Percentiles rank a stretch among this genome's conserved stretches.
phyloP scores from a whole-genome alignment of 345 rosid genomes.

The Punica granatum region DNA sequence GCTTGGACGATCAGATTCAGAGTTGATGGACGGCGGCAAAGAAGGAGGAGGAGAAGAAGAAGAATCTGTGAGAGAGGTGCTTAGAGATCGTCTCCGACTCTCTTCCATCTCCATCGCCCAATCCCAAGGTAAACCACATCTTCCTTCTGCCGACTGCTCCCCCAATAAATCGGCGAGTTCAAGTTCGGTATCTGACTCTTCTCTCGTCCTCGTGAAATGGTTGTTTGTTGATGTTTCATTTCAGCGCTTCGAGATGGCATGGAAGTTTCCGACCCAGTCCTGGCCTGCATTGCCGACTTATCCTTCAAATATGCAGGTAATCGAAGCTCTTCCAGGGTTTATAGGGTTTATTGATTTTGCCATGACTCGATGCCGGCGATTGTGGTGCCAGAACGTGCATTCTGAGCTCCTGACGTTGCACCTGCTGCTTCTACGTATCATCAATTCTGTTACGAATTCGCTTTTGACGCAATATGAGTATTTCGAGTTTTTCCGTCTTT shows the following conservation, averaged over 20 bases:
- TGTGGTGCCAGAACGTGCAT: background rate
- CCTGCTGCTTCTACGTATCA: background rate
- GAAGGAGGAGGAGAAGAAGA: conserved; percentile 36
- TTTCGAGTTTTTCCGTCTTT: background rate
- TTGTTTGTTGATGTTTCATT: background rate
- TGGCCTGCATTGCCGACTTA: conserved; percentile 64
- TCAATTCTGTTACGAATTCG: background rate
- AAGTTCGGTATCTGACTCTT: background rate
- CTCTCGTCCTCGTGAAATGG: background rate
- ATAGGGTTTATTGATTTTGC: background rate
- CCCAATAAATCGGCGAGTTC: background rate
- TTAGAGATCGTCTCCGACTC: conserved; percentile 74
- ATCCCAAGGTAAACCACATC: conserved; percentile 60
- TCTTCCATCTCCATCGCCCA: conserved; percentile 70
- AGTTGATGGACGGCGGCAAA: conserved; percentile 29
- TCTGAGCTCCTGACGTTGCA: background rate
- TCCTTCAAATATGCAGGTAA: conserved; percentile 71
- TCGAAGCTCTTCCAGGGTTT: background rate
- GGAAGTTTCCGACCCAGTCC: conserved; percentile 55
- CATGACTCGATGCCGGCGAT: background rate
- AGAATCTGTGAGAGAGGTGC: conserved; percentile 42
- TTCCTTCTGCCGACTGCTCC: conserved; percentile 1
- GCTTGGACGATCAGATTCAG: too few species aligned
- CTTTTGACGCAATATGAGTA: background rate
- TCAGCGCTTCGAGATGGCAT: conserved; percentile 26